phyloP scores from a whole-genome alignment of 257 asterid species.

The Nicotiana sylvestris region DNA sequence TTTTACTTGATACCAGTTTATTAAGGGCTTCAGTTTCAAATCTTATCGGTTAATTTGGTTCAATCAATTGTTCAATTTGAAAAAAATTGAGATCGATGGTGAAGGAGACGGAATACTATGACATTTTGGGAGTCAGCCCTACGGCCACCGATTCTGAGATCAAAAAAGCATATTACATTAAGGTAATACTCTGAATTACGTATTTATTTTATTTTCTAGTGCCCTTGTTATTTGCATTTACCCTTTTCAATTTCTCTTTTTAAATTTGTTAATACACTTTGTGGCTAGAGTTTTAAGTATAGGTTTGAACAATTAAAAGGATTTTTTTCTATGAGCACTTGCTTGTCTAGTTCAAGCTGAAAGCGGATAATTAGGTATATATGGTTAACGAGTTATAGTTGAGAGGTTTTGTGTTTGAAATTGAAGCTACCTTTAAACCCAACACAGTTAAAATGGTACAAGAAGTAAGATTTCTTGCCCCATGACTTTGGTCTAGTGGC shows the following conservation, averaged over 20 bases:
- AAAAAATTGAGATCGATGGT: conserved; percentile 34
- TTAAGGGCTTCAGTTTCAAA: background rate
- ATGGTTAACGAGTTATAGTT: background rate
- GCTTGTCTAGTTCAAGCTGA: background rate
- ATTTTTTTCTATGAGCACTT: background rate
- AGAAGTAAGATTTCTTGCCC: background rate
- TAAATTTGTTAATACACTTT: background rate
- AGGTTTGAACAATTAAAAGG: background rate
- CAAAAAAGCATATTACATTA: conserved; percentile 68
- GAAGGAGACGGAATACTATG: conserved; percentile 76
- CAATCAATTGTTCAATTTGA: background rate
- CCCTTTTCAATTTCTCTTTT: background rate
- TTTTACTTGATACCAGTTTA: background rate
- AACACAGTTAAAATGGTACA: background rate
- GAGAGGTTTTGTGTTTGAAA: background rate
- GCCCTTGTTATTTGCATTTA: background rate
- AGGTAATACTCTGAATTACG: conserved; percentile 30
- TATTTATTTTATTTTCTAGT: background rate
- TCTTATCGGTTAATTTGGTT: background rate
- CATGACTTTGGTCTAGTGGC: background rate
- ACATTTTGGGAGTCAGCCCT: conserved; percentile 70
- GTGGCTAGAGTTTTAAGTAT: background rate
- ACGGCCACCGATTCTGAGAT: conserved; percentile 65
- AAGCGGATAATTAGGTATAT: background rate
- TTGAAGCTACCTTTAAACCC: background rate